Conservation (phyloP, 2,329 filamentous ascomycete species). For the Hymenoscyphus linearis region DNA sequence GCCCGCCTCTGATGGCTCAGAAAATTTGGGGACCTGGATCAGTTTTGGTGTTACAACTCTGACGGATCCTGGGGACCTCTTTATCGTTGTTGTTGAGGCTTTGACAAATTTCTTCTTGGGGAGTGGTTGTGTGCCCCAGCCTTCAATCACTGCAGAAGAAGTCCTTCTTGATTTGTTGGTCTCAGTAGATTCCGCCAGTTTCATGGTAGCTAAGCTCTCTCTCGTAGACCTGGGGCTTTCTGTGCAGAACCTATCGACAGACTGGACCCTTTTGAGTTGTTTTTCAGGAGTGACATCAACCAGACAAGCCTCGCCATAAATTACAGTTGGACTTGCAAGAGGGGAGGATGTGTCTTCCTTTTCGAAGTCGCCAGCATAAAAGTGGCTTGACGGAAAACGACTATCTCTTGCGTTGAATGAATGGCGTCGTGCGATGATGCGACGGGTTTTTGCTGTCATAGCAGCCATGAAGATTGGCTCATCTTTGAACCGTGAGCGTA, state of each 20-base stretch:
- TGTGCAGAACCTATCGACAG: constrained; percentile 16
- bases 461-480: constrained; percentile 13
- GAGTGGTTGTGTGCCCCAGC: constrained; percentile 17
- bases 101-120: constrained; percentile 29
- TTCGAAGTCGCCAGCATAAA: constrained; percentile 15
- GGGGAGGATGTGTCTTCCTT: constrained; percentile 13
- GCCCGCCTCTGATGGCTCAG: background rate
- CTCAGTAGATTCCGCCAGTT: constrained; percentile 6
- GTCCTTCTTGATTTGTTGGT: background rate
- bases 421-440: constrained; percentile 3
- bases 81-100: constrained; percentile 30
- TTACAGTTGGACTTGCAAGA: constrained; percentile 17
- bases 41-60: background rate
- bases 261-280: constrained; percentile 16
- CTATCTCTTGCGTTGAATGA: constrained; percentile 1
- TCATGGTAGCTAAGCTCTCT: background rate
- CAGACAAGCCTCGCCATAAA: constrained; percentile 28
- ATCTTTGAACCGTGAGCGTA: background rate
- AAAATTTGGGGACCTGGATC: background rate
- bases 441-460: constrained; percentile 15
- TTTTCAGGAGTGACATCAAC: constrained; percentile 24
- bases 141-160: background rate
- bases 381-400: constrained; percentile 1
- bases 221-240: constrained; percentile 8
- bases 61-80: constrained; percentile 23